These are phyloP conservation scores for Penicillium sp. DNA, from an alignment of 2,329 filamentous ascomycete genomes.

Conservation along the genomic window DNA sequence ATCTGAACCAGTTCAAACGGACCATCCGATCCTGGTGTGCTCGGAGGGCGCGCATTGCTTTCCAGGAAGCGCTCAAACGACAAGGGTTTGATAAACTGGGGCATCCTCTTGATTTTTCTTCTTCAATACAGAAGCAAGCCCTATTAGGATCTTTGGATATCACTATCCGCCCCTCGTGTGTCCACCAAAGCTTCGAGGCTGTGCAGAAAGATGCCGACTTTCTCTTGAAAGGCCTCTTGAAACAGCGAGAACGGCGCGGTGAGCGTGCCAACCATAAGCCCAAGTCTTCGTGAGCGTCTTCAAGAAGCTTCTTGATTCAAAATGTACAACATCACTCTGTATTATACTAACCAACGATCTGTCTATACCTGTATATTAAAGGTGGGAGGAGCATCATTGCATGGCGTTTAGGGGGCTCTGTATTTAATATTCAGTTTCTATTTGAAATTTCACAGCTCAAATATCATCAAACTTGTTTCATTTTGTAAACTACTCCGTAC, in stretches of 20 bases:
- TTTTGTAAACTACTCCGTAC: neutral
- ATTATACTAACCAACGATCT: conserved; percentile 15
- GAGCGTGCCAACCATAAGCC: neutral
- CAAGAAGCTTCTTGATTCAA: neutral
- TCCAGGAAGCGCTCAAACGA: conserved; percentile 53
- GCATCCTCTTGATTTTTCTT: conserved; percentile 13
- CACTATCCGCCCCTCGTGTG: conserved; percentile 20
- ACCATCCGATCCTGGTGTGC: conserved; percentile 56
- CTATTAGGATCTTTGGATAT: conserved; percentile 49
- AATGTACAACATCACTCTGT: conserved; percentile 14
- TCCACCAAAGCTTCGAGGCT: conserved; percentile 31
- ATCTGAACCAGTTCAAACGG: conserved; percentile 42
- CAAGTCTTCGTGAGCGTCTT: neutral
- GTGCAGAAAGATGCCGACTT: conserved; percentile 33
- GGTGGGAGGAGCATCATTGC: conserved; percentile 13
- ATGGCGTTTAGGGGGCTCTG: conserved; percentile 17
- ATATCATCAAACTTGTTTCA: neutral
- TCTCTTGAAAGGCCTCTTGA: conserved; percentile 20
- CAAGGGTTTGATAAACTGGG: conserved; percentile 52
- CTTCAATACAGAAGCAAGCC: conserved; percentile 11
- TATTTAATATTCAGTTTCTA: conserved; percentile 10
- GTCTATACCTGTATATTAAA: conserved; percentile 19
- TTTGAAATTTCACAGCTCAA: neutral
- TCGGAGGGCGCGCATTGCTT: conserved; percentile 53
- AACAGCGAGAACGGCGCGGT: conserved; percentile 8